Evolutionary conservation across 257 asterid species (phyloP).

Genomic region (Salvia rosmarinus): DNA sequence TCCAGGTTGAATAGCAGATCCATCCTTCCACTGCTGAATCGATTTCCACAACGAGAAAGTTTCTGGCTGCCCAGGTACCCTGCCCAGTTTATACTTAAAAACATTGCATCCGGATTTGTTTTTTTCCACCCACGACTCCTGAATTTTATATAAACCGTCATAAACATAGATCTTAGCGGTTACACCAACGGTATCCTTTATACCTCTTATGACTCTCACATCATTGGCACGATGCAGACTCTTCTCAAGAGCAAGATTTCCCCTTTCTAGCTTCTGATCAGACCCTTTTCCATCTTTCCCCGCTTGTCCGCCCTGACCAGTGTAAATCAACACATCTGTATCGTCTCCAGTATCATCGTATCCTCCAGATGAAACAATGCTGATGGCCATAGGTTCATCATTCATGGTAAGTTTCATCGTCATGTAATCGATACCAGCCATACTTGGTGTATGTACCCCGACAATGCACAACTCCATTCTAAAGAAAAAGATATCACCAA

Average conservation of each 20-base stretch:
- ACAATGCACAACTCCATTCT: conserved; percentile 87
- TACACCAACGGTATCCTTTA: conserved; percentile 39
- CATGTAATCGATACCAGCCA: conserved; percentile 96
- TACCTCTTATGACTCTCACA: conserved; percentile 59
- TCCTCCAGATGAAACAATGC: conserved; percentile 94
- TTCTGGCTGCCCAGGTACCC: conserved; percentile 84
- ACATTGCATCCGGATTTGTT: conserved; percentile 70
- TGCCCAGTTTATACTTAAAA: conserved; percentile 78
- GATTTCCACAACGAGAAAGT: conserved; percentile 85
- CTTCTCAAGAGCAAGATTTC: conserved; percentile 65
- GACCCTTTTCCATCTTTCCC: conserved; percentile 74
- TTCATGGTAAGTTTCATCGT: conserved; percentile 55
- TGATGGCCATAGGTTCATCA: conserved; percentile 89
- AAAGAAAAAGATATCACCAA: conserved; percentile 88
- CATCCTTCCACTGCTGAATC: conserved; percentile 86
- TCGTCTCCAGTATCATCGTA: conserved; percentile 83
- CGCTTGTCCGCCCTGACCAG: conserved; percentile 87
- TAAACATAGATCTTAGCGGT: conserved; percentile 75
- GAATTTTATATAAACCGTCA: conserved; percentile 83
- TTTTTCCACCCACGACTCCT: conserved; percentile 83
- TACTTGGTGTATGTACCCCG: conserved; percentile 85
- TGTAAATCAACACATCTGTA: conserved; percentile 69
- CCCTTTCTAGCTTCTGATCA: conserved; percentile 92
- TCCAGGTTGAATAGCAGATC: conserved; percentile 59
- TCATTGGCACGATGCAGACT: conserved; percentile 62